These are phyloP conservation scores for Rhodotorula diobovata DNA, from an alignment of 768 basidiomycete species.

Conservation along the genomic window DNA sequence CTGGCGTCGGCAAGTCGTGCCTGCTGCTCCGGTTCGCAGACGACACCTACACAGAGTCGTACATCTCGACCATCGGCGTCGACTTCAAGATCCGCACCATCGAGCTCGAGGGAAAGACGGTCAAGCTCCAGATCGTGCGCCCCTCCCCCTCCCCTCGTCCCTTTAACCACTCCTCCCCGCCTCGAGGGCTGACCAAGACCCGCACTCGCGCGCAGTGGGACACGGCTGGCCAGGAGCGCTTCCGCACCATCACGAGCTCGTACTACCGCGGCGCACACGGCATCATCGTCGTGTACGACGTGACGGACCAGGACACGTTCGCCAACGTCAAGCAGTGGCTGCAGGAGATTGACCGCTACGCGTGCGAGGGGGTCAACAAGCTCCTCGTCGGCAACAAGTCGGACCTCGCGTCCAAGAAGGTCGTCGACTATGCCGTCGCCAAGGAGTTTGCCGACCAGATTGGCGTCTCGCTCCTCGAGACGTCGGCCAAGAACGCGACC, in stretches of 20 bases:
- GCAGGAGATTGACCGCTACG: conserved; percentile 56
- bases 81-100: conserved; percentile 99
- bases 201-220: conserved; percentile 78
- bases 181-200: not conserved
- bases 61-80: conserved; percentile 93
- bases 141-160: not conserved
- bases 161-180: not conserved
- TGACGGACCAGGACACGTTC: conserved; percentile 67
- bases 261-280: conserved; percentile 99
- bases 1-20: conserved; percentile 86
- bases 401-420: conserved; percentile 84
- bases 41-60: conserved; percentile 98
- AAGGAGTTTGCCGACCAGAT: conserved; percentile 83
- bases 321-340: conserved; percentile 80
- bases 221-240: conserved; percentile 97
- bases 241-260: conserved; percentile 97
- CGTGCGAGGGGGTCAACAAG: conserved; percentile 98
- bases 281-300: conserved; percentile 87
- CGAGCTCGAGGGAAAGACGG: conserved; percentile 93
- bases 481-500: conserved; percentile 92
- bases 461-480: conserved; percentile 93
- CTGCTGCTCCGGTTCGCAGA: conserved; percentile 75
- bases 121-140: conserved; percentile 91
- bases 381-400: conserved; percentile 98
- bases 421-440: conserved; percentile 49